phyloP scores from a whole-genome alignment of 2,329 filamentous ascomycete genomes.

The Fusarium camptoceras region DNA sequence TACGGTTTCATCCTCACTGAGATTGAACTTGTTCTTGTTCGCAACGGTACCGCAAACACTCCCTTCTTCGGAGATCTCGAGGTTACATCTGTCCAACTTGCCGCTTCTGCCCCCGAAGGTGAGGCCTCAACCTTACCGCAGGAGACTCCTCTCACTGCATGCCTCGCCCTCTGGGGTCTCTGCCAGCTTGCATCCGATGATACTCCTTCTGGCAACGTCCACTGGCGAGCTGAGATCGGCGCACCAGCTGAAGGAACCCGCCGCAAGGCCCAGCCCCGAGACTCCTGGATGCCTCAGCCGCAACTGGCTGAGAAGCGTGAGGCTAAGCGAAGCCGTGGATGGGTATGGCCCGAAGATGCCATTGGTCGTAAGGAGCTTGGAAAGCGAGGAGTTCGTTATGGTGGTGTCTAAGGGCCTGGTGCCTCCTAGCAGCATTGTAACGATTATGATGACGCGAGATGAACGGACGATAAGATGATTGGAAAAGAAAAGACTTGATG shows the following conservation, averaged over 20 bases:
- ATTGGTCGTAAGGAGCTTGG: conserved; percentile 78
- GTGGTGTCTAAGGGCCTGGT: conserved; percentile 46
- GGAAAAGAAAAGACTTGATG: conserved; percentile 26
- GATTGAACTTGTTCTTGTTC: conserved; percentile 92
- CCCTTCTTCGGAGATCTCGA: conserved; percentile 93
- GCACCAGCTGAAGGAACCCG: conserved; percentile 79
- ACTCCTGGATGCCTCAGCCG: conserved; percentile 80
- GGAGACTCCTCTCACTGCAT: conserved; percentile 71
- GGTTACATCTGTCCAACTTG: conserved; percentile 71
- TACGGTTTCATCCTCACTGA: conserved; percentile 98
- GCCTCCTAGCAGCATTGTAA: conserved; percentile 23
- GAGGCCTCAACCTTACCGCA: conserved; percentile 47
- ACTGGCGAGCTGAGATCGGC: conserved; percentile 78
- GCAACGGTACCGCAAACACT: conserved; percentile 76
- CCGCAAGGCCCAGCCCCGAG: conserved; percentile 75
- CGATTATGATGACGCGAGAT: conserved; percentile 20
- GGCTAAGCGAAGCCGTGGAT: conserved; percentile 78
- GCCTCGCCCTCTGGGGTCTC: conserved; percentile 81
- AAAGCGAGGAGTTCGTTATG: conserved; percentile 71
- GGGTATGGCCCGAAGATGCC: conserved; percentile 80
- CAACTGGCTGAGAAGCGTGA: conserved; percentile 81
- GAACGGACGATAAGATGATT: conserved; percentile 31
- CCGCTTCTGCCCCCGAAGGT: conserved; percentile 51
- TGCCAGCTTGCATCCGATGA: conserved; percentile 76
- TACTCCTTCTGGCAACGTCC: conserved; percentile 64